Evolutionary conservation across 495 filamentous ascomycete species (phyloP).

Genomic region (Aspergillus kassunensis): DNA sequence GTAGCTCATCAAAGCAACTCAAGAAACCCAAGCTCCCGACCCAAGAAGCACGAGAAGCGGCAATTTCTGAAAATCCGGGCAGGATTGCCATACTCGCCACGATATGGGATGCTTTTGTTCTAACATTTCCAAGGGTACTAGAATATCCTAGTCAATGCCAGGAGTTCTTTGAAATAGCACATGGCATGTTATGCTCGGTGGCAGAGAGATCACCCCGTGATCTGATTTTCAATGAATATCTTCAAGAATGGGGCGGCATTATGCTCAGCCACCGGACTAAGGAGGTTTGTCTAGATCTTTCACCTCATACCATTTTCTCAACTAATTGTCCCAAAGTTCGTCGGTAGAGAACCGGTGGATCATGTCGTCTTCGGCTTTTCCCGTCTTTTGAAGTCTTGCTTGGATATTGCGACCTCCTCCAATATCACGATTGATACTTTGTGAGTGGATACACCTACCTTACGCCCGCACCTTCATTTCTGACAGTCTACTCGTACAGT

Average conservation of each 20-base stretch:
- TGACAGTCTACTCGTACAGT: slow-evolving; percentile 2
- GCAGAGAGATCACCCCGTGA: slow-evolving; percentile 45
- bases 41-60: slow-evolving; percentile 8
- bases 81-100: slow-evolving; percentile 41
- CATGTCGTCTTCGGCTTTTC: slow-evolving; percentile 45
- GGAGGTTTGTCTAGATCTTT: slow-evolving; percentile 33
- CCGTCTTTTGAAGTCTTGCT: slow-evolving; percentile 44
- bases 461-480: background rate
- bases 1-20: slow-evolving; percentile 23
- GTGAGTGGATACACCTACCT: slow-evolving; percentile 2
- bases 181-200: slow-evolving; percentile 52
- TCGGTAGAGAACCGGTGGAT: slow-evolving; percentile 49
- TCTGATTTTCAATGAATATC: slow-evolving; percentile 49
- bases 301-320: background rate
- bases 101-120: slow-evolving; percentile 50
- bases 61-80: slow-evolving; percentile 20
- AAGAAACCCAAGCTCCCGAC: slow-evolving; percentile 19
- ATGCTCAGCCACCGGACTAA: slow-evolving; percentile 51
- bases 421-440: slow-evolving; percentile 43
- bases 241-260: slow-evolving; percentile 50
- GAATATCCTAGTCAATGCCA: slow-evolving; percentile 43
- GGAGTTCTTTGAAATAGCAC: slow-evolving; percentile 54
- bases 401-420: slow-evolving; percentile 44
- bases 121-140: slow-evolving; percentile 43
- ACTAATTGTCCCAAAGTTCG: slow-evolving; percentile 34